Conservation (phyloP, 148 eudicot species). For the Rhododendron kiyosumense region DNA sequence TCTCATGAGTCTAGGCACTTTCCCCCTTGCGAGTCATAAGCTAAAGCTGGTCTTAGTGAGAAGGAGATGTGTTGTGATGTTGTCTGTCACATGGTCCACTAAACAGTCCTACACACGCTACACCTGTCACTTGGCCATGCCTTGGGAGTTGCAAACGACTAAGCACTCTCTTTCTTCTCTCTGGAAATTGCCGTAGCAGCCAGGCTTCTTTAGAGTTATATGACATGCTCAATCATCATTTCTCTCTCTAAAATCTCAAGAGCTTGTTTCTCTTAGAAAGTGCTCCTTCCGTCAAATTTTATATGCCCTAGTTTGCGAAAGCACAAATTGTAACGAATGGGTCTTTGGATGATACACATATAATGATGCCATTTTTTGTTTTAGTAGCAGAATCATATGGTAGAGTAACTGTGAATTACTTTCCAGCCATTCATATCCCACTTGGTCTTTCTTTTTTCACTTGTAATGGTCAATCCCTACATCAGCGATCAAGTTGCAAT, state of each 20-base stretch:
- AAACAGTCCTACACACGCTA: not conserved
- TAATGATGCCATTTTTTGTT: not conserved
- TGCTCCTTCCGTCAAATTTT: not conserved
- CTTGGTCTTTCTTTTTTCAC: not conserved
- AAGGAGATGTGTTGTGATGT: not conserved
- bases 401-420: not conserved
- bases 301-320: not conserved
- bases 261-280: not conserved
- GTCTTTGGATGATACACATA: not conserved
- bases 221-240: not conserved
- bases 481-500: not conserved
- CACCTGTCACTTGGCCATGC: not conserved
- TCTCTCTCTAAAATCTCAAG: not conserved
- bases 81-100: not conserved
- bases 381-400: not conserved
- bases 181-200: not conserved
- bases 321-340: not conserved
- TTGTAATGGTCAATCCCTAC: not conserved
- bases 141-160: not conserved
- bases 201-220: not conserved
- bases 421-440: not conserved
- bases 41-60: not conserved
- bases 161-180: not conserved
- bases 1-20: not conserved
- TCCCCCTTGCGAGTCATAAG: not conserved